These are phyloP conservation scores for Helotiales sp. DNA, from an alignment of 2,329 filamentous ascomycete genomes.

Conservation along the genomic window DNA sequence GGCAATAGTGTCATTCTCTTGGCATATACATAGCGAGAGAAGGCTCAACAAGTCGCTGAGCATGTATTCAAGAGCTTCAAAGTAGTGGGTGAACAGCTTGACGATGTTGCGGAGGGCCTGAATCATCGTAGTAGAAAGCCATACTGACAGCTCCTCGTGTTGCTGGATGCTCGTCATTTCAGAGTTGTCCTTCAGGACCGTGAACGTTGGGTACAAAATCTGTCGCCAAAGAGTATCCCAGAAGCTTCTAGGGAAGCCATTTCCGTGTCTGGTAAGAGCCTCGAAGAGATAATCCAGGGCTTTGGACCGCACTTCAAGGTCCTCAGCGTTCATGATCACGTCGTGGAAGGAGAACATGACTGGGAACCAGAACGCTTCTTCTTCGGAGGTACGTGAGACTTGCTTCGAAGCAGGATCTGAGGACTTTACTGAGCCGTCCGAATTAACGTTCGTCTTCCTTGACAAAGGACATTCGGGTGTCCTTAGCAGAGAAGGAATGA, in stretches of 20 bases:
- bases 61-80: slow-evolving; percentile 95
- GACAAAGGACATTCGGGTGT: slow-evolving; percentile 94
- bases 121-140: slow-evolving; percentile 99
- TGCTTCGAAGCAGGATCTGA: slow-evolving; percentile 51
- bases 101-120: slow-evolving; percentile 98
- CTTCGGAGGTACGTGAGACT: slow-evolving; percentile 79
- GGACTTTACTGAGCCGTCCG: slow-evolving; percentile 36
- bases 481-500: slow-evolving; percentile 91
- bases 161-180: slow-evolving; percentile 95
- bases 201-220: slow-evolving; percentile 96
- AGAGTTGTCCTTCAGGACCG: slow-evolving; percentile 92
- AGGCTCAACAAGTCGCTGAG: slow-evolving; percentile 95
- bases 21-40: slow-evolving; percentile 92
- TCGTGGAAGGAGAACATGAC: slow-evolving; percentile 98
- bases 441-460: slow-evolving; percentile 49
- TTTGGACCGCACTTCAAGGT: slow-evolving; percentile 88
- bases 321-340: slow-evolving; percentile 97
- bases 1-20: slow-evolving; percentile 98
- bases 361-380: slow-evolving; percentile 98
- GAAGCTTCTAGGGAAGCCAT: slow-evolving; percentile 88
- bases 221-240: slow-evolving; percentile 99
- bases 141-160: slow-evolving; percentile 95
- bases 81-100: slow-evolving; percentile 97
- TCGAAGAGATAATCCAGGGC: slow-evolving; percentile 98
- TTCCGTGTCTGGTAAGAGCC: slow-evolving; percentile 83